phyloP scores from a whole-genome alignment of 768 basidiomycete species.

The Rhizopogon rudus region DNA sequence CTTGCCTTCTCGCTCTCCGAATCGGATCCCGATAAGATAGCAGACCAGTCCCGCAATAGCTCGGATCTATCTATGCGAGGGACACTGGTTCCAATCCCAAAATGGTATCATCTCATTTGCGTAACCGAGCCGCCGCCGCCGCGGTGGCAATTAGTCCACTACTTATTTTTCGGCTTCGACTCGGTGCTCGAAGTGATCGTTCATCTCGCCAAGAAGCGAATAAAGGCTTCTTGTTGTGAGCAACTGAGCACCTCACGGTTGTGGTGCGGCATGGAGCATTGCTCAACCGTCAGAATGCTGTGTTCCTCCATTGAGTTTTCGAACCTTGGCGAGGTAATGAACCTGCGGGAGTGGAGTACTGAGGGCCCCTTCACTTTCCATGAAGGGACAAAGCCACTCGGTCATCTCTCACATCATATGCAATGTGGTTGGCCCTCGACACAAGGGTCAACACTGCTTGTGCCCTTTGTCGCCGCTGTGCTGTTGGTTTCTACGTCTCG shows the following conservation, averaged over 20 bases:
- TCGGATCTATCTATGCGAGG: background rate
- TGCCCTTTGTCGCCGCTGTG: background rate
- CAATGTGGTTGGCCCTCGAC: background rate
- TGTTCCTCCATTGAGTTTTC: background rate
- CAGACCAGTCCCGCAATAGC: background rate
- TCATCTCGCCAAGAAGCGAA: background rate
- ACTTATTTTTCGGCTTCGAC: background rate
- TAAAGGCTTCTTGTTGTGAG: background rate
- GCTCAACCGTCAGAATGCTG: background rate
- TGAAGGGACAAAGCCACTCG: background rate
- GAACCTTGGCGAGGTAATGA: background rate
- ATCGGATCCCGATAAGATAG: background rate
- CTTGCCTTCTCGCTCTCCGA: background rate
- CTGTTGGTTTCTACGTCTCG: background rate
- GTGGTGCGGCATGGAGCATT: background rate
- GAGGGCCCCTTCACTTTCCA: background rate
- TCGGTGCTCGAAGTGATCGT: background rate
- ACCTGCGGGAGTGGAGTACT: background rate
- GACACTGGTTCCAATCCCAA: background rate
- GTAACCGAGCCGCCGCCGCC: background rate
- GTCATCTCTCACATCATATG: background rate
- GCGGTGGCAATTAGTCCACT: background rate
- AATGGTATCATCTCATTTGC: background rate
- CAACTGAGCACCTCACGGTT: background rate
- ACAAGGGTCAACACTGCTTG: background rate